Conservation (phyloP, 805 yeast species). For the Candida ficus region DNA sequence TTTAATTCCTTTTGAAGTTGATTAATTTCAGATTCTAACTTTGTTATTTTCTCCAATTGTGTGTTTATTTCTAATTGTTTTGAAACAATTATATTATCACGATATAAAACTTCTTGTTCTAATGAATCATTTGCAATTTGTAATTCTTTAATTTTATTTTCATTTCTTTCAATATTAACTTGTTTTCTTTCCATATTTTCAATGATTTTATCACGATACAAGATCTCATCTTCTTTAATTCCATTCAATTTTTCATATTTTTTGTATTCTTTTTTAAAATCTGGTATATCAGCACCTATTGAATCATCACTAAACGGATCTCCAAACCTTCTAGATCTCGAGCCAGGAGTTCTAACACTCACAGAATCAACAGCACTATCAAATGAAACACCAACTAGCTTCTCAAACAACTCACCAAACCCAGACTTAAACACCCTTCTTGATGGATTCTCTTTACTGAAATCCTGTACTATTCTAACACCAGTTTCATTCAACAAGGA, state of each 20-base stretch:
- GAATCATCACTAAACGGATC: constrained; percentile 6
- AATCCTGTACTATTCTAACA: constrained; percentile 23
- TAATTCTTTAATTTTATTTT: constrained; percentile 7
- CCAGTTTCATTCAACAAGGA: constrained; percentile 26
- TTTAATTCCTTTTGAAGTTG: constrained; percentile 8
- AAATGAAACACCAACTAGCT: constrained; percentile 29
- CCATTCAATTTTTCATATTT: constrained; percentile 18
- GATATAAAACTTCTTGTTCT: constrained; percentile 22
- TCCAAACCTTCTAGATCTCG: not conserved
- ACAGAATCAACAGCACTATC: constrained; percentile 23
- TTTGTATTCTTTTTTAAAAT: constrained; percentile 18
- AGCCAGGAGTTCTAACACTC: not conserved
- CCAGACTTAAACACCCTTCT: constrained; percentile 29
- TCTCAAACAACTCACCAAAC: constrained; percentile 26
- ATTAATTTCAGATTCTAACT: constrained; percentile 7
- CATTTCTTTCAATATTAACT: constrained; percentile 5
- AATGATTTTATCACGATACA: constrained; percentile 22
- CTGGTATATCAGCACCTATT: constrained; percentile 14
- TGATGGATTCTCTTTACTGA: constrained; percentile 25
- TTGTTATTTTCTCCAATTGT: constrained; percentile 8
- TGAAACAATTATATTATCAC: constrained; percentile 19
- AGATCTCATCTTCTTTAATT: constrained; percentile 22
- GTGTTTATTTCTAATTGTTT: constrained; percentile 10
- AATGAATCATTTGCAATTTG: constrained; percentile 5
- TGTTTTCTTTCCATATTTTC: constrained; percentile 16